Base-by-base conservation (phyloP, 1,139 yeast species). In the Hansenula sp. region DNA sequence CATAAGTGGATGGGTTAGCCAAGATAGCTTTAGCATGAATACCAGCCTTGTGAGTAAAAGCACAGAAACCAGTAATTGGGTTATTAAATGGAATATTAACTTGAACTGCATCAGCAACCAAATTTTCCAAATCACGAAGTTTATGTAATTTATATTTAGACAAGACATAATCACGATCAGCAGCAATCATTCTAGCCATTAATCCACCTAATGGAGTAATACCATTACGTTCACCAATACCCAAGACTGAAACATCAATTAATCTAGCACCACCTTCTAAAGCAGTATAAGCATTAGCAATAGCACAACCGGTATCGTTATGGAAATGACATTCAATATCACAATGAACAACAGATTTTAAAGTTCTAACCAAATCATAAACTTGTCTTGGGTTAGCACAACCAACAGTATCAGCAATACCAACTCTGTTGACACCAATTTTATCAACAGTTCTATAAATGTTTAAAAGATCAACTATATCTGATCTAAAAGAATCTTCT, bases 371-470 rank as follows among this genome's bases (percentile, higher is more conserved):
- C 59, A 92, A 79, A 69, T 92, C 97, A 65, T 90, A 92, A 44
- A 92, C 98, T 69, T 92, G 97, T 73, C 98, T 82, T 59, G 98
- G 98, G 73, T 90, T 92, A 48, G 98, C 98, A 65, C 97, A 87
- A 38, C 98, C 98, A 47, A 92, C 97, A 37, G 98, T 92, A 68
- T 92, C 98, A 48, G 98, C 97, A 69, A 92, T 92, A 74, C 98
- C 98, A 41, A 92, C 97, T 70, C 98, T 83, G 75, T 92, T 89
- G 44, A 92, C 97, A 59, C 98, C 98, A 55, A 92, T 89, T 75
- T 89, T 87, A 72, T 87, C 95, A 48, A 92, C 98, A 26, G 97
- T 89, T 68, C 92, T 85, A 73, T 92, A 92, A 57, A 92, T 92
- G 72, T 92, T 90, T 56, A 92, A 77, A 62, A 92, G 74, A 62